Percentiles rank a stretch among this genome's conserved stretches.
Evolutionary conservation across 148 eudicot genomes (phyloP).

Genomic region (Dysphania ambrosioides): DNA sequence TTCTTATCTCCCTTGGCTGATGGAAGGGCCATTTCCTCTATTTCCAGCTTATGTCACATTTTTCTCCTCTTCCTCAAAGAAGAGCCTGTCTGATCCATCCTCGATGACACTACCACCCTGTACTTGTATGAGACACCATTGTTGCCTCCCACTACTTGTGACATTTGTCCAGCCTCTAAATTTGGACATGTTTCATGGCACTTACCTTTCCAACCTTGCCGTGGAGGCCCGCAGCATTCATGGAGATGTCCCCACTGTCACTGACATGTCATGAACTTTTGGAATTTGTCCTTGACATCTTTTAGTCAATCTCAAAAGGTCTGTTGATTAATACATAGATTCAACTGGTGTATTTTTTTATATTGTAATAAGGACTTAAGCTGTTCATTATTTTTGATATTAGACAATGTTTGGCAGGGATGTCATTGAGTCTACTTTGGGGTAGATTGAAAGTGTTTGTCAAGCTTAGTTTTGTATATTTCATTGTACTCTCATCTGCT

Average conservation of each 20-base stretch:
- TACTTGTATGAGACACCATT: slow-evolving; percentile 53
- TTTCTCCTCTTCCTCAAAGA: slow-evolving; percentile 58
- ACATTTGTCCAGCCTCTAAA: slow-evolving; percentile 55
- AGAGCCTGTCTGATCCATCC: slow-evolving; percentile 53
- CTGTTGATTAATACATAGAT: slow-evolving; percentile 58
- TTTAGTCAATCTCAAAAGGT: slow-evolving; percentile 65
- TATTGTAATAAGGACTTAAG: no score
- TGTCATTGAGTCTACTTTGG: neutral
- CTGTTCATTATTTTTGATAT: slow-evolving; percentile 10
- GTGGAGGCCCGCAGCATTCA: slow-evolving; percentile 51
- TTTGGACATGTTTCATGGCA: slow-evolving; percentile 48
- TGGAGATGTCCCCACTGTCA: slow-evolving; percentile 54
- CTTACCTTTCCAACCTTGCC: slow-evolving; percentile 43
- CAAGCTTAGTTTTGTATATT: slow-evolving; percentile 7
- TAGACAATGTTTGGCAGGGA: slow-evolving; percentile 17
- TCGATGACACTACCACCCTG: slow-evolving; percentile 41
- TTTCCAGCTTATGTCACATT: slow-evolving; percentile 49
- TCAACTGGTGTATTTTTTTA: slow-evolving; percentile 22
- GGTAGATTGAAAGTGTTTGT: slow-evolving; percentile 19
- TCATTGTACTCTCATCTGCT: slow-evolving; percentile 9
- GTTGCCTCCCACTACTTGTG: slow-evolving; percentile 52
- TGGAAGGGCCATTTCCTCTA: slow-evolving; percentile 50
- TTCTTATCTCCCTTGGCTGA: slow-evolving; percentile 45
- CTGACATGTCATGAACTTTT: slow-evolving; percentile 63
- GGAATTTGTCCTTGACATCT: slow-evolving; percentile 72